These are phyloP conservation scores for Musa balbisiana DNA, from an alignment of 202 grass and related monocot species.

Conservation along the genomic window DNA sequence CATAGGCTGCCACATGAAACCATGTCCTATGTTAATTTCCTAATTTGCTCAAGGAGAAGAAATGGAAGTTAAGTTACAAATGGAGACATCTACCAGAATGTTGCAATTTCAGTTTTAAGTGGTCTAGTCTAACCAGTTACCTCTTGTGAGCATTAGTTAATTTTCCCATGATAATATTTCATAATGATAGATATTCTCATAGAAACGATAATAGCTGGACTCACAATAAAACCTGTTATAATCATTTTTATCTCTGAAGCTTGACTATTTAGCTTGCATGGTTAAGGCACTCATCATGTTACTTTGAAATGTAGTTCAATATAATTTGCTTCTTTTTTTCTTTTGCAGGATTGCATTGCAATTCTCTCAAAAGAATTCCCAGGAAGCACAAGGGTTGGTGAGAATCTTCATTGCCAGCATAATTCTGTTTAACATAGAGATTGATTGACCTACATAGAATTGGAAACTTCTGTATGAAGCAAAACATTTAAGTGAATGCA, in stretches of 20 bases:
- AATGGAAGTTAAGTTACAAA: too few relatives aligned
- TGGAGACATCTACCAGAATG: too few relatives aligned
- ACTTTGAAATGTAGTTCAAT: neutral
- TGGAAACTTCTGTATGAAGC: neutral
- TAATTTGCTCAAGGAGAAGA: too few relatives aligned
- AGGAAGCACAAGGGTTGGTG: conserved; percentile 65
- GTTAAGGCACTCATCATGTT: neutral
- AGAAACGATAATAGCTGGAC: neutral
- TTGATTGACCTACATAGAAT: neutral
- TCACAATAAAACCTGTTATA: neutral
- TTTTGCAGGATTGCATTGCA: conserved; percentile 68
- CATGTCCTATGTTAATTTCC: too few relatives aligned
- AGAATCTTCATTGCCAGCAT: conserved; percentile 15
- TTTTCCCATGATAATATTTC: too few relatives aligned
- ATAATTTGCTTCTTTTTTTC: neutral
- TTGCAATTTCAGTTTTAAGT: too few relatives aligned
- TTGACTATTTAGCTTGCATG: neutral
- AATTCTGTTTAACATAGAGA: neutral
- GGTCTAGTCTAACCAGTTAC: too few relatives aligned
- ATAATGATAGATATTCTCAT: too few relatives aligned
- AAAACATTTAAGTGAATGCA: neutral
- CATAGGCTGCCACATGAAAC: too few relatives aligned
- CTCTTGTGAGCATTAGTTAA: too few relatives aligned
- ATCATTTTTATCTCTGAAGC: neutral
- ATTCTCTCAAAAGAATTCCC: conserved; percentile 78